Evolutionary conservation across 768 basidiomycete genomes (phyloP), one percentile per base, ranked within the genome.

Genomic region (Hygrocybe coccinea): DNA sequence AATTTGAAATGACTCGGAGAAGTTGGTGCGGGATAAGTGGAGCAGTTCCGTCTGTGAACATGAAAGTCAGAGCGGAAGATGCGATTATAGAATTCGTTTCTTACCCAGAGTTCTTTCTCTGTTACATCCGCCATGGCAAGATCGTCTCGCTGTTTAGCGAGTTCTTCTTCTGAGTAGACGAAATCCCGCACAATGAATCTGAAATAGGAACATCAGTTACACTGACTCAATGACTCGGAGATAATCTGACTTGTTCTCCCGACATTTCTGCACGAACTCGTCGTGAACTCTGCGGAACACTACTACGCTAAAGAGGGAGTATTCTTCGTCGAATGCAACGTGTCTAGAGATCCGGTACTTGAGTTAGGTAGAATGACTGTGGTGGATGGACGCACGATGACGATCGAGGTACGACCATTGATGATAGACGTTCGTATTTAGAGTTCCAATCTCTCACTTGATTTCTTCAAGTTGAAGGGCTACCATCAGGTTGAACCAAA

Each of bases 161-260:
- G 74, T 56, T 86, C 86, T 41, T 86, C 86, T 66, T 91, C 88
- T 21, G 94, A 91, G 67, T 81, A 98, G 12, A 81, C 81, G 67
- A 97, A 99, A 61, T 99, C 97, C n/a, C 97, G 84, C 9, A 93
- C 83, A 56, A 94, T 86, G 74, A 93, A 98, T 67, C 95, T 97
- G 54, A 2, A 12, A 15, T 15, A 12, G 43, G 46, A 9, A 5
- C 37, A 34, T n/a, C 41, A 35, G 57, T 55, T 56, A 34, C 55
- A 44, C 54, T 19, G 19, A 17, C 34, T 29, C 52, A 45, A 17
- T 11, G 8, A 33, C 24, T 3, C 35, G 39, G 17, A 36, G 19
- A 52, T 25, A 37, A 29, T 71, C 79, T 61, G 63, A 95, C 93
- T 95, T 98, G 70, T 91, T 86, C 69, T 98, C 97, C 57, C 97